phyloP scores from a whole-genome alignment of 371 early-diverging fungal genomes.

The Umbelopsis sp. region DNA sequence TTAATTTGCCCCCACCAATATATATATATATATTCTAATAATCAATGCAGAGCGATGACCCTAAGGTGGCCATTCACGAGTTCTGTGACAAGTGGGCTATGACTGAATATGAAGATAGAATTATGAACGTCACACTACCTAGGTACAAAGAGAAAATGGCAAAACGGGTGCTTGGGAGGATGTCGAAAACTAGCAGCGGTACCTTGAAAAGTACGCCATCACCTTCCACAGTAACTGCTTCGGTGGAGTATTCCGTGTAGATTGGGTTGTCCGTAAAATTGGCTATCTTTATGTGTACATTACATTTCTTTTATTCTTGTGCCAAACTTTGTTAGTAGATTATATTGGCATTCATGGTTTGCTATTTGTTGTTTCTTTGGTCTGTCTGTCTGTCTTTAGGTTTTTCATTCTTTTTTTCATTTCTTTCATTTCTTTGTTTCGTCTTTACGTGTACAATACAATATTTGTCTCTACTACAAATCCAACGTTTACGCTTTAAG shows the following conservation, averaged over 20 bases:
- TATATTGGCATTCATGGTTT: background rate
- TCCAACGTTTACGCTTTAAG: background rate
- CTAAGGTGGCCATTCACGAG: background rate
- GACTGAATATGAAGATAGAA: background rate
- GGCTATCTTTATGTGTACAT: background rate
- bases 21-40: background rate
- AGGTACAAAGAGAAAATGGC: slow-evolving; percentile 9
- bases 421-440: background rate
- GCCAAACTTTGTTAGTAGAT: too few species aligned
- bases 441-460: background rate
- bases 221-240: background rate
- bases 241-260: background rate
- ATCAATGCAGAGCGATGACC: slow-evolving; percentile 17
- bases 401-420: background rate
- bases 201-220: background rate
- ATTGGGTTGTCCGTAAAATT: background rate
- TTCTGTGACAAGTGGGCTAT: slow-evolving; percentile 21
- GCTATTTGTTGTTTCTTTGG: background rate
- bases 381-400: background rate
- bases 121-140: background rate
- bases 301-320: background rate
- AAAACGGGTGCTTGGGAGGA: slow-evolving; percentile 3
- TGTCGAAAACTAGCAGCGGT: background rate
- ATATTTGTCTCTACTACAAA: background rate
- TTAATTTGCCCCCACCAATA: background rate